These are phyloP conservation scores for Peniophora sp. DNA, from an alignment of 1,284 basidiomycete species.

Conservation along the genomic window DNA sequence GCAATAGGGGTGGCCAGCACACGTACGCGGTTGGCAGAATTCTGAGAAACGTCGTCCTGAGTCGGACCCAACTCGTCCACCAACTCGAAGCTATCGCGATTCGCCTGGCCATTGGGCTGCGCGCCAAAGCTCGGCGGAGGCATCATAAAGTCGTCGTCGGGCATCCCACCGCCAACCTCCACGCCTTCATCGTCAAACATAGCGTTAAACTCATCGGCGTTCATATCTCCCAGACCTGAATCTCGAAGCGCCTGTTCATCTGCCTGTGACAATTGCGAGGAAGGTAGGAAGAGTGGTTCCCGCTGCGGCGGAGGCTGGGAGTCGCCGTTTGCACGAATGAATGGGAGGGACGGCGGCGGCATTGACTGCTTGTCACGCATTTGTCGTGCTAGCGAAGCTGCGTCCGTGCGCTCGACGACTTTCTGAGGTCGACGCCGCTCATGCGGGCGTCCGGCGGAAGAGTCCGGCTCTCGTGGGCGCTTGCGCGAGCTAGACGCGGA, in stretches of 20 bases:
- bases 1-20: background rate
- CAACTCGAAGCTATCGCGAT: slow-evolving; percentile 24
- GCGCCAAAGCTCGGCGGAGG: background rate
- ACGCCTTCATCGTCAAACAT: slow-evolving; percentile 62
- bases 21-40: slow-evolving; percentile 24
- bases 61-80: slow-evolving; percentile 46
- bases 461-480: slow-evolving; percentile 23
- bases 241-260: slow-evolving; percentile 42
- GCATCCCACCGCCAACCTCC: slow-evolving; percentile 41
- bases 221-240: slow-evolving; percentile 56
- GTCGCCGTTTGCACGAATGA: slow-evolving; percentile 20
- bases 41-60: slow-evolving; percentile 23
- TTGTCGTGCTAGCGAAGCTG: slow-evolving; percentile 18
- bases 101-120: slow-evolving; percentile 9
- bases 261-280: slow-evolving; percentile 49
- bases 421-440: slow-evolving; percentile 43
- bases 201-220: slow-evolving; percentile 48
- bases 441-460: slow-evolving; percentile 51
- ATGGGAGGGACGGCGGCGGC: slow-evolving; percentile 3
- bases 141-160: slow-evolving; percentile 8
- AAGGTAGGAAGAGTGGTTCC: slow-evolving; percentile 59
- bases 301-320: slow-evolving; percentile 18
- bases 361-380: slow-evolving; percentile 9
- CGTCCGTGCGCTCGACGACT: slow-evolving; percentile 43
- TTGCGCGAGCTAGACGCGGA: slow-evolving; percentile 6